Evolutionary conservation across 306 rosid genomes (phyloP).

Genomic region (Vicia faba): DNA sequence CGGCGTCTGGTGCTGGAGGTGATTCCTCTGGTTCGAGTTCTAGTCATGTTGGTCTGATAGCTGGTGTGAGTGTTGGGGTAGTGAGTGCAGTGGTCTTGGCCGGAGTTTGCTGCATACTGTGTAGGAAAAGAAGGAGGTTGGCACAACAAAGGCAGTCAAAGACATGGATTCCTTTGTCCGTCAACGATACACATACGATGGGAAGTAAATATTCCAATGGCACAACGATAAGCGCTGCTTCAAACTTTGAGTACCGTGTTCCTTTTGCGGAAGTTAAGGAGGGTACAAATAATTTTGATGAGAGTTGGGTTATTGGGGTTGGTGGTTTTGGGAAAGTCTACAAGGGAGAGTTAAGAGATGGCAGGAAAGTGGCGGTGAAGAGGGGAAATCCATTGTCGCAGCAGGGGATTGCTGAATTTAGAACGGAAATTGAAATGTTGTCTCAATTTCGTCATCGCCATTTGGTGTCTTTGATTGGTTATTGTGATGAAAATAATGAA

Average conservation of each 20-base stretch:
- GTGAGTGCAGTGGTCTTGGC: conserved; percentile 51
- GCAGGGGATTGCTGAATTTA: conserved; percentile 84
- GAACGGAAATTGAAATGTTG: conserved; percentile 85
- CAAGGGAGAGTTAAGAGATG: conserved; percentile 73
- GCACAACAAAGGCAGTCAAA: conserved; percentile 57
- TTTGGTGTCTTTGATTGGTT: conserved; percentile 84
- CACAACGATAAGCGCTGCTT: conserved; percentile 62
- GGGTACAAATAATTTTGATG: conserved; percentile 78
- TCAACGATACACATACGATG: conserved; percentile 64
- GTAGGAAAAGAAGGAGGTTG: conserved; percentile 56
- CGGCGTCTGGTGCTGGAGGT: conserved; percentile 30
- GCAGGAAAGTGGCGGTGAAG: conserved; percentile 87
- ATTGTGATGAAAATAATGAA: conserved; percentile 87
- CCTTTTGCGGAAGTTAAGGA: conserved; percentile 74
- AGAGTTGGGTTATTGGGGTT: conserved; percentile 76
- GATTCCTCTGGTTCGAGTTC: conserved; percentile 48
- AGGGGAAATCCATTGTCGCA: conserved; percentile 84
- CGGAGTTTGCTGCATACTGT: conserved; percentile 46
- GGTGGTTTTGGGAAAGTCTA: conserved; percentile 90
- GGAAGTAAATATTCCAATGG: conserved; percentile 78
- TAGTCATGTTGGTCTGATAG: conserved; percentile 56
- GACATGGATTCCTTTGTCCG: conserved; percentile 71
- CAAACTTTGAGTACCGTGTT: conserved; percentile 60
- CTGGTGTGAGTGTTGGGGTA: conserved; percentile 61
- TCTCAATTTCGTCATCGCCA: conserved; percentile 95